Evolutionary conservation across 228 moss, liverwort and hornwort genomes (phyloP), one percentile per base, ranked within the genome.

Genomic region (Sphagnum fallax): DNA sequence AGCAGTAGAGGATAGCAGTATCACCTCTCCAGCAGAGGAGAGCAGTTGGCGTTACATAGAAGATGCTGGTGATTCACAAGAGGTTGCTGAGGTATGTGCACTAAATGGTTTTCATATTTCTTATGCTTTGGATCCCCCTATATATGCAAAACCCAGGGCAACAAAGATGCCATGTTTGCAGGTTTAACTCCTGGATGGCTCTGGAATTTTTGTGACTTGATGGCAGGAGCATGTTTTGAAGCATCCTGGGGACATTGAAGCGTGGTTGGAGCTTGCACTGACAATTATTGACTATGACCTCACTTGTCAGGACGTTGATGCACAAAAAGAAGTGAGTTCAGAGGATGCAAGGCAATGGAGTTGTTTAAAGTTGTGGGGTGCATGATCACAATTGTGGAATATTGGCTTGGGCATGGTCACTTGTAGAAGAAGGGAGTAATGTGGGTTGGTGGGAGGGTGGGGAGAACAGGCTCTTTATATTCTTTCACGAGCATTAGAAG

Each of bases 401-500:
- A 32, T 32, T 32, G 32, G 32, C 2, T 32, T 32, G 32, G 32
- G 32, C 32, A 32, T 32, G 32, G 32, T 32, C 32, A 32, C 32
- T 32, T 32, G 32, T 32, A 32, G 32, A 32, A 32, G 32, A 32
- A 32, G 32, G 32, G 32, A 32, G 11, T 65, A 14, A 65, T 65
- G 47, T 9, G 65, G 49, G 48, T 10, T 65, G 48, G 13, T 47
- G 32, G 32, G 47, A 11, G 65, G 5, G 11, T 32, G 11, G 48
- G 63, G 15, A 47, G 70, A 69, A 73, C 86, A 92, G 92, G 90
- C 90, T 10, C 75, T 92, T 61, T 90, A 72, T 73, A 74, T 82
- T 68, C 82, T 92, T 50, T 92, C 92, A 52, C 84, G 92, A 76
- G 92, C 88, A 67, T 77, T 92, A 49, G 90, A 92, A 76, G 80